These are phyloP conservation scores for Zea mays DNA, from an alignment of 176 grass and related monocot genomes.

Conservation along the genomic window DNA sequence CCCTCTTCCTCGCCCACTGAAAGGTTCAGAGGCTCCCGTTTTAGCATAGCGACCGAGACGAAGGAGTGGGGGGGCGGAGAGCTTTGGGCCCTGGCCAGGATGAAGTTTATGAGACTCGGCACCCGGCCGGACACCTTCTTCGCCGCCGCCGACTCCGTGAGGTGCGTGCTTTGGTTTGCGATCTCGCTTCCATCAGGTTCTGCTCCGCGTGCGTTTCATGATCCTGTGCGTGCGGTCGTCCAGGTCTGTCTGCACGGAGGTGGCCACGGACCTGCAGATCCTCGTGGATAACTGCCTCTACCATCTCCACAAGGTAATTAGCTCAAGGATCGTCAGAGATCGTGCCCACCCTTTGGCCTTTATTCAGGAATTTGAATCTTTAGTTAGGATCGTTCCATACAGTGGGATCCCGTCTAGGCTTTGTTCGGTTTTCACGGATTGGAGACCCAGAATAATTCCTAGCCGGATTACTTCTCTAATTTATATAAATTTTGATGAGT, in stretches of 20 bases:
- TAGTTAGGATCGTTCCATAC: neutral
- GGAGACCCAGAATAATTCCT: too few species aligned
- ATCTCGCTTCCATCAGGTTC: constrained; percentile 16
- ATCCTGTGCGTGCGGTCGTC: neutral
- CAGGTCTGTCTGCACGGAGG: constrained; percentile 90
- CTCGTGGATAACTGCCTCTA: constrained; percentile 62
- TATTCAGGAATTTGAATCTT: neutral
- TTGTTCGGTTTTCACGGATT: too few species aligned
- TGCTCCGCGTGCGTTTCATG: neutral
- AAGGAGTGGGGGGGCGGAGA: too few species aligned
- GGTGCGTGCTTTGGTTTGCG: constrained; percentile 36
- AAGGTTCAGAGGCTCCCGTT: constrained; percentile 40
- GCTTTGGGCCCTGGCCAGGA: constrained; percentile 41
- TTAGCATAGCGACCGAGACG: constrained; percentile 24
- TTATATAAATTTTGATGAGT: too few species aligned
- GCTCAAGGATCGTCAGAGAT: neutral
- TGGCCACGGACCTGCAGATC: constrained; percentile 85
- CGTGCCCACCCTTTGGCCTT: neutral
- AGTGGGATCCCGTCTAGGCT: neutral
- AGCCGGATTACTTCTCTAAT: too few species aligned
- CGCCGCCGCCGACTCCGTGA: constrained; percentile 62
- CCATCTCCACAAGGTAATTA: constrained; percentile 89
- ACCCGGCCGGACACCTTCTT: constrained; percentile 78
- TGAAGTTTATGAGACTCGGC: constrained; percentile 99
- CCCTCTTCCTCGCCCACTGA: neutral